Evolutionary conservation across 2,329 filamentous ascomycete genomes (phyloP).

Genomic region (Aureobasidium mangrovei): DNA sequence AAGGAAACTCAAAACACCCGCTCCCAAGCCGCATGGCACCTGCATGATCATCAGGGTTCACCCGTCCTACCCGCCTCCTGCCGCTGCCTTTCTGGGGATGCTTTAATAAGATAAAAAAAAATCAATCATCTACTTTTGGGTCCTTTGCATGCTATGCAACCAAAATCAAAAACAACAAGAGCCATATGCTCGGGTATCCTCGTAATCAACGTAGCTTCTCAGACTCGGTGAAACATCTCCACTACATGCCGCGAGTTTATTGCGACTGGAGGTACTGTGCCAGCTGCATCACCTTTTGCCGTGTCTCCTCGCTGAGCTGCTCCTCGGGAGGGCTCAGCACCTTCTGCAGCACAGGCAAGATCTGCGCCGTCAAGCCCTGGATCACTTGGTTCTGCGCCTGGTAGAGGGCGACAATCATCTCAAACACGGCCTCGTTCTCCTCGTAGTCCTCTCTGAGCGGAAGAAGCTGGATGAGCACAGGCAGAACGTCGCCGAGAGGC

Average conservation of each 20-base stretch:
- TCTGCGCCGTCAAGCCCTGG: conserved; percentile 58
- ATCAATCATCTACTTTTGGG: background rate
- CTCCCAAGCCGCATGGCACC: conserved; percentile 1
- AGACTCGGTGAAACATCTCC: conserved; percentile 11
- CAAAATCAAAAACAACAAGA: conserved; percentile 2
- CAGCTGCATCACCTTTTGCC: conserved; percentile 55
- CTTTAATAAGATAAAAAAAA: background rate
- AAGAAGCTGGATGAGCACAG: conserved; percentile 66
- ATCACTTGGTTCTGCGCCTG: conserved; percentile 60
- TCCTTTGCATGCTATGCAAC: conserved; percentile 9
- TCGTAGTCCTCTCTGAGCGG: conserved; percentile 90
- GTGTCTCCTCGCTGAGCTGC: conserved; percentile 65
- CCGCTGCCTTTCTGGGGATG: background rate
- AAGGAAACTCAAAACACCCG: conserved; percentile 2
- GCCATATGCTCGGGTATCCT: conserved; percentile 13
- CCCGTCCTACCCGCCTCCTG: background rate
- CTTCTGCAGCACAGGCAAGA: conserved; percentile 63
- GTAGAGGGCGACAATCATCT: conserved; percentile 82
- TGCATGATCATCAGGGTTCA: conserved; percentile 9
- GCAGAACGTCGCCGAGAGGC: conserved; percentile 72
- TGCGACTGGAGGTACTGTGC: conserved; percentile 43
- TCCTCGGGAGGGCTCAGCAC: conserved; percentile 64
- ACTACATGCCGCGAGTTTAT: conserved; percentile 10
- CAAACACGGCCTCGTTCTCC: conserved; percentile 90
- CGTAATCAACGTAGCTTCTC: conserved; percentile 11